phyloP scores from a whole-genome alignment of 371 early-diverging fungal genomes.

The Mortierella sp. region DNA sequence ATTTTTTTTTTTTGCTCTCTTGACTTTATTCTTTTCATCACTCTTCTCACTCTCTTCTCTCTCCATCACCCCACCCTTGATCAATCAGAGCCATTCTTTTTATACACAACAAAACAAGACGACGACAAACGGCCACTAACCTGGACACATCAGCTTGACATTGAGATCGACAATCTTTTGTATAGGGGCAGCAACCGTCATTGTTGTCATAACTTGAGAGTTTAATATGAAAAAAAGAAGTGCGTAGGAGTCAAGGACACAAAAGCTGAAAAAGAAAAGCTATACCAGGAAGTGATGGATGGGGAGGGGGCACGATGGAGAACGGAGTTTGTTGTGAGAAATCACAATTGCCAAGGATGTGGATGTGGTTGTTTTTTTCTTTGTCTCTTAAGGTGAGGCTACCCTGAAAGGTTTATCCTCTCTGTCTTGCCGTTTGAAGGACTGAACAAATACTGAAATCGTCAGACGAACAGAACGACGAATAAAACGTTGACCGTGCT shows the following conservation, averaged over 20 bases:
- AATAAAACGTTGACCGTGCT: too few relatives aligned
- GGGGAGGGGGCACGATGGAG: neutral
- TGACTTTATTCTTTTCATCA: neutral
- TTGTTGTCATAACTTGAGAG: slow-evolving; percentile 20
- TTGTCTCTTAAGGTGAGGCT: slow-evolving; percentile 5
- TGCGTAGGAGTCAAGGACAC: slow-evolving; percentile 7
- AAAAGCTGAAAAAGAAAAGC: neutral
- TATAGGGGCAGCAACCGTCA: slow-evolving; percentile 29
- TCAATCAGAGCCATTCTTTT: too few relatives aligned
- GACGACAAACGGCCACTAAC: slow-evolving; percentile 22
- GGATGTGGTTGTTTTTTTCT: slow-evolving; percentile 7
- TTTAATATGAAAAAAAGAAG: neutral
- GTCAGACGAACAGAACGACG: too few relatives aligned
- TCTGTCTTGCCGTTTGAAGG: too few relatives aligned
- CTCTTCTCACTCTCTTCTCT: too few relatives aligned
- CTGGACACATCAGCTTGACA: slow-evolving; percentile 51
- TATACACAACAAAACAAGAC: neutral
- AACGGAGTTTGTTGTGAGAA: neutral
- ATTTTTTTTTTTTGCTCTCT: neutral
- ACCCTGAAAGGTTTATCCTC: too few relatives aligned
- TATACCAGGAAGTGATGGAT: neutral
- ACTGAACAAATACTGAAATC: neutral
- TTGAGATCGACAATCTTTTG: slow-evolving; percentile 46
- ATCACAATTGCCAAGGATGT: neutral
- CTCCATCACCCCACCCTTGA: too few relatives aligned